Evolutionary conservation across 2,329 filamentous ascomycete genomes (phyloP), one percentile per base, ranked within the genome.

Genomic region (Didymella lethalis): DNA sequence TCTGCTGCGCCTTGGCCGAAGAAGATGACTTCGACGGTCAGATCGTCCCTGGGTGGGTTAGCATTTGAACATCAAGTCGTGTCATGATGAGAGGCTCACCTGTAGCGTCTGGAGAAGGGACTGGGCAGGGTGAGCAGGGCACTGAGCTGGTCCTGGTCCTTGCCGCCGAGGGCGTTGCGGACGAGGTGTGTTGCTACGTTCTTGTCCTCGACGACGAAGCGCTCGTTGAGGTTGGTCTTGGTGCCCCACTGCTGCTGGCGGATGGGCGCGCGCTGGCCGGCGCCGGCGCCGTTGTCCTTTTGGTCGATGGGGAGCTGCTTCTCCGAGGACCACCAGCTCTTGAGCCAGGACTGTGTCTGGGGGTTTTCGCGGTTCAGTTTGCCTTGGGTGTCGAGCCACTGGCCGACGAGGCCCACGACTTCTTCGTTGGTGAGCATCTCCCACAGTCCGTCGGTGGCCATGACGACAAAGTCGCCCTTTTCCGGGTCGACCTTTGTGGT

Each of bases 401-500:
- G 92, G 16, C 94, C 96, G 4, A 99, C 95, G 2, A 99, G 86
- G 0, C 95, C 95, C 49, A 99, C 91, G 1, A 97, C 95, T 81
- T 99, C 95, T 75, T 99, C 95, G 71, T 98, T 99, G 47, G 92
- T 97, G 62, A 99, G 84, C 95, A 98, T 98, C 79, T 99, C 95
- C 95, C 95, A 99, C 0, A 99, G 84, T 4, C 95, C 95, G 74
- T 99, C 95, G 0, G 95, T 97, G 23, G 95, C 95, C 83, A 99
- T 89, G 62, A 99, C 94, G 12, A 99, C 84, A 70, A 99, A 99
- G 75, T 99, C 95, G 45, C 94, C 93, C 63, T 91, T 91, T 53
- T 92, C 87, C 1, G 95, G 95, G 68, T 94, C 85, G 51, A 99
- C 89, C 76, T 95, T 90, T 45, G 94, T 98, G 1, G 93, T 97